phyloP scores from a whole-genome alignment of 2,329 filamentous ascomycete genomes.

The Tetracladium maxilliforme region DNA sequence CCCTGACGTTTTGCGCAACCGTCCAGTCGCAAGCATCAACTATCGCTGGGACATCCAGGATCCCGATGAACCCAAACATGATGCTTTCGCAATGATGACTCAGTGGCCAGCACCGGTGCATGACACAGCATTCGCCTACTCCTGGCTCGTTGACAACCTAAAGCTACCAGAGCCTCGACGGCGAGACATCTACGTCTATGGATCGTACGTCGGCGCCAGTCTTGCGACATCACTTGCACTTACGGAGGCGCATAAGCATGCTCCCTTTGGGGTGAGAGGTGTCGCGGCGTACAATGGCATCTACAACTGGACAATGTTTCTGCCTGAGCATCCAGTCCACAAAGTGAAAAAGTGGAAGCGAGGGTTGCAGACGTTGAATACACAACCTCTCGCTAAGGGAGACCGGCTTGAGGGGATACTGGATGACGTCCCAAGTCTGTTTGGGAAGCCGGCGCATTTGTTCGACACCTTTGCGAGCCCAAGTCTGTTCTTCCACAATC shows the following conservation, averaged over 20 bases:
- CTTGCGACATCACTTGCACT: conserved; percentile 41
- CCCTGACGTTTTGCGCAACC: conserved; percentile 22
- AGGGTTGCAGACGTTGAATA: not conserved
- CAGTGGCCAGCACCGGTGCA: conserved; percentile 42
- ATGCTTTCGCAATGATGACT: conserved; percentile 6
- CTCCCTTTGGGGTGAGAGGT: conserved; percentile 50
- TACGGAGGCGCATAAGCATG: conserved; percentile 40
- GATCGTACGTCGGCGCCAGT: conserved; percentile 40
- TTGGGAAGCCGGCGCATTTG: conserved; percentile 28
- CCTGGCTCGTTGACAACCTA: conserved; percentile 24
- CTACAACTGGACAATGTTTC: too few species aligned
- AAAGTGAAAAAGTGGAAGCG: not conserved
- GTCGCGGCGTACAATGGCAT: too few species aligned
- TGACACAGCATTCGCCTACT: conserved; percentile 37
- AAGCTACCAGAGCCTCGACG: not conserved
- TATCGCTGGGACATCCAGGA: conserved; percentile 35
- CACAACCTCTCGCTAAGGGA: too few species aligned
- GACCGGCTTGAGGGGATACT: too few species aligned
- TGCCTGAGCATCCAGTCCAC: not conserved
- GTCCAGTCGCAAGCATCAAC: conserved; percentile 37
- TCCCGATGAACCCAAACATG: conserved; percentile 4
- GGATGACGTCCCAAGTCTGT: conserved; percentile 26
- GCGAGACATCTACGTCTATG: conserved; percentile 31
- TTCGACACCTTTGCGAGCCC: conserved; percentile 48
- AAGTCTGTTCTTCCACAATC: conserved; percentile 39